Evolutionary conservation across 78 protist genomes (phyloP), one percentile per base, ranked within the genome.

Genomic region (Dictyostelium intermedium): DNA sequence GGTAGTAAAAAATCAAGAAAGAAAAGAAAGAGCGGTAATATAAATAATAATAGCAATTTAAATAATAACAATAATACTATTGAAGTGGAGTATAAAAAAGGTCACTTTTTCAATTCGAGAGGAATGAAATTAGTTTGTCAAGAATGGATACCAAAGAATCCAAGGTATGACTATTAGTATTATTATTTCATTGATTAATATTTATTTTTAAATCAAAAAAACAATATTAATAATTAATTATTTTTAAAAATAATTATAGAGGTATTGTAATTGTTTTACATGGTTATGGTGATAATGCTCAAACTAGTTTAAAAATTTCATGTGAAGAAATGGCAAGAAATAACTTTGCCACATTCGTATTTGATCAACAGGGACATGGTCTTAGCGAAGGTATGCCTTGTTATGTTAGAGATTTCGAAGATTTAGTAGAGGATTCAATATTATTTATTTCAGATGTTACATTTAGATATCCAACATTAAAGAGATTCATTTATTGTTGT

Each of bases 281-380:
- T 69, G 93, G 93, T 16, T 89, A 89, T 80, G 93, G 87, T 20
- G 93, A 89, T 69, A 69, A 89, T 89, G 82, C 82, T 20, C 93
- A 89, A 69, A 13, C 72, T 4, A 34, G 41, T 10, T 45, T 89
- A 7, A 79, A 5, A 86, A 89, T 69, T n/a, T n/a, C n/a, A n/a
- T 84, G 81, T 8, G 43, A 66, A 37, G 18, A 23, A 2, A 78
- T 89, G 47, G 85, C 93, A 11, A 27, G 72, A 27, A 14, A 41
- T 27, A 74, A 73, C 8, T 89, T 25, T 89, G 85, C 93, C 7
- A 14, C 93, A 8, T 89, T 80, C 27, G 35, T 89, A 1, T 89
- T 63, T 25, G 93, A 89, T 37, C 93, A 89, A 69, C 93, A 89
- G 69, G 93, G 93, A 20, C 93, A 89, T 66, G 93, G 93, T 3